Evolutionary conservation across 257 asterid species (phyloP).

Genomic region (Cinchona pubescens): DNA sequence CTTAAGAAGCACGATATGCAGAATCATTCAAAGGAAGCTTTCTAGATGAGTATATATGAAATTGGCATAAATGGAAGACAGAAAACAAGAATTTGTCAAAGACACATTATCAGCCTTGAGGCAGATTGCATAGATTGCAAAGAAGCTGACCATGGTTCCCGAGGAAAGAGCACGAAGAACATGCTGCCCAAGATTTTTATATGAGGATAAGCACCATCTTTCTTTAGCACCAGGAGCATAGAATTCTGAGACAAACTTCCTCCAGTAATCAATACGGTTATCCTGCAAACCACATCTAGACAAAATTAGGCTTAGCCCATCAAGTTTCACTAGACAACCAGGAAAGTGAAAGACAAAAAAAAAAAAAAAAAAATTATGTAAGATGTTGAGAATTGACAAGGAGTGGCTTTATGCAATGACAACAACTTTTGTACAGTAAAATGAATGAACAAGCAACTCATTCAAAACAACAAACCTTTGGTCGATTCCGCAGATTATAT

Average conservation of each 20-base stretch:
- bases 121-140: slow-evolving; percentile 1
- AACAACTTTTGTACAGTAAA: neutral
- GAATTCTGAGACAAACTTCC: slow-evolving; percentile 51
- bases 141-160: slow-evolving; percentile 43
- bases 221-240: slow-evolving; percentile 52
- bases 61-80: neutral
- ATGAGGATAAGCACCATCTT: slow-evolving; percentile 62
- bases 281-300: slow-evolving; percentile 44
- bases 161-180: slow-evolving; percentile 36
- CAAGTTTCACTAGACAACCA: neutral
- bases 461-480: slow-evolving; percentile 36
- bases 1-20: neutral
- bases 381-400: neutral
- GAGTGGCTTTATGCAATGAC: neutral
- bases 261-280: slow-evolving; percentile 48
- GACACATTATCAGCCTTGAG: neutral
- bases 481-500: slow-evolving; percentile 36
- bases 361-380: slow-evolving; percentile 2
- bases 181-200: slow-evolving; percentile 35
- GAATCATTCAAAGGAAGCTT: neutral
- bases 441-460: neutral
- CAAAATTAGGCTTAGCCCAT: neutral
- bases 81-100: neutral
- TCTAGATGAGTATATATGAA: neutral
- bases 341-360: too few species aligned